Percentiles rank a stretch among this genome's conserved stretches.
phyloP scores from a whole-genome alignment of 257 asterid genomes.

The Plantago elongata region DNA sequence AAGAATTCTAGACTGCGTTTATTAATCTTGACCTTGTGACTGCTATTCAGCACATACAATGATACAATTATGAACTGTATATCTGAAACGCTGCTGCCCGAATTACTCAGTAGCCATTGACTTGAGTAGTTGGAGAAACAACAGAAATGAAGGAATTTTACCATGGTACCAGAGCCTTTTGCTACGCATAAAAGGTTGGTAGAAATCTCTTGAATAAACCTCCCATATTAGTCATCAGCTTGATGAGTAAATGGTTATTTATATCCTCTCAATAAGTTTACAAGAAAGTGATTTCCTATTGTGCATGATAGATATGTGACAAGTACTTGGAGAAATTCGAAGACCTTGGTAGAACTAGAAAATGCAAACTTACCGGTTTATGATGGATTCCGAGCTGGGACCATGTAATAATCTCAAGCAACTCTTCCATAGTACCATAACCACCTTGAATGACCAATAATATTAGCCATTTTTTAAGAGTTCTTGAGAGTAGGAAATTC shows the following conservation, averaged over 20 bases:
- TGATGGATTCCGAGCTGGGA: slow-evolving; percentile 47
- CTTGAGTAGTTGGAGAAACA: not conserved
- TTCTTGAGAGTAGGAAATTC: not conserved
- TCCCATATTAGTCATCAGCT: no score
- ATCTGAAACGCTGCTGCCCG: not conserved
- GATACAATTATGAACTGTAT: not conserved
- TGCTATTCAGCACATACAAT: not conserved
- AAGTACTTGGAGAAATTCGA: not conserved
- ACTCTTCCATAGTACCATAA: slow-evolving; percentile 65
- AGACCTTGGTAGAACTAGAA: not conserved
- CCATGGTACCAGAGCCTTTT: not conserved
- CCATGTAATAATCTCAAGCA: slow-evolving; percentile 62
- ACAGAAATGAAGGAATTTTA: not conserved
- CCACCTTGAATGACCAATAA: slow-evolving; percentile 38
- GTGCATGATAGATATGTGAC: no score
- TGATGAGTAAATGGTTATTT: not conserved
- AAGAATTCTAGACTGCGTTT: not conserved
- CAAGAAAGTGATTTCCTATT: no score
- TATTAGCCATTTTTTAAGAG: not conserved
- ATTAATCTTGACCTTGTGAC: not conserved
- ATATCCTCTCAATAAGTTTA: not conserved
- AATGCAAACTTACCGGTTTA: slow-evolving; percentile 35
- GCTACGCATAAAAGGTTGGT: no score
- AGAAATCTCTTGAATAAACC: no score
- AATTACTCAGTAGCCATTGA: not conserved